phyloP scores from a whole-genome alignment of 495 filamentous ascomycete genomes.

The Platismatia glauca region DNA sequence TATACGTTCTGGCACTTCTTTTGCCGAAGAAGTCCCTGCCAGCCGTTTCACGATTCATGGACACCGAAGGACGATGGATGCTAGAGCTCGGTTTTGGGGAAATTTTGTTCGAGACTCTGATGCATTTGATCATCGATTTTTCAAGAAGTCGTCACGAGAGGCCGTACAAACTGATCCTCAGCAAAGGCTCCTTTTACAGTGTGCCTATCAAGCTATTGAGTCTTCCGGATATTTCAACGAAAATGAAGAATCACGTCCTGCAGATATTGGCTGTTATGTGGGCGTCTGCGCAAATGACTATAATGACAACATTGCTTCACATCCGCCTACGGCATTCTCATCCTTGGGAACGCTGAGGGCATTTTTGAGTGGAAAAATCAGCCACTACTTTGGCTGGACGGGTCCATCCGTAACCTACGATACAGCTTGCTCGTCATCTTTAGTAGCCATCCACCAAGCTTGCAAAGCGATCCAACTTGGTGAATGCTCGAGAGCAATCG shows the following conservation, averaged over 20 bases:
- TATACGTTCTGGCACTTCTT: no score
- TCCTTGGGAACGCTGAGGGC: constrained; percentile 26
- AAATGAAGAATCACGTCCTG: neutral
- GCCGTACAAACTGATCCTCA: constrained; percentile 43
- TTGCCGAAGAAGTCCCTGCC: no score
- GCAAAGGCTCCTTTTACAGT: constrained; percentile 41
- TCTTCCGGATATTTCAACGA: constrained; percentile 35
- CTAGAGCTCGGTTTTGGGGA: no score
- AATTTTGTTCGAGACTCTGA: no score
- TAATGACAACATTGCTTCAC: constrained; percentile 27
- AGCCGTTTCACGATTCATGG: no score
- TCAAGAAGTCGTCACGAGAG: constrained; percentile 36
- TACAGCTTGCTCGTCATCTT: constrained; percentile 40
- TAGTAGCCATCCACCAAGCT: no score
- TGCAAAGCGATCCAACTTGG: no score
- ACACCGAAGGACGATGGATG: no score
- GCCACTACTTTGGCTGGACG: constrained; percentile 40
- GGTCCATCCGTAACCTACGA: constrained; percentile 39
- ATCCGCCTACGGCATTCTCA: constrained; percentile 31
- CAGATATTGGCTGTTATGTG: constrained; percentile 34
- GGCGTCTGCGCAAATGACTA: constrained; percentile 30
- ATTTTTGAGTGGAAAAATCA: constrained; percentile 30
- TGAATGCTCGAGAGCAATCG: no score
- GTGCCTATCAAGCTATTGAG: constrained; percentile 42
- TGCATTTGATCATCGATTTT: no score